A percentile compares a stretch with the other conserved stretches of the same genome.
Evolutionary conservation across 306 rosid genomes (phyloP).

Genomic region (Casuarina equisetifolia): DNA sequence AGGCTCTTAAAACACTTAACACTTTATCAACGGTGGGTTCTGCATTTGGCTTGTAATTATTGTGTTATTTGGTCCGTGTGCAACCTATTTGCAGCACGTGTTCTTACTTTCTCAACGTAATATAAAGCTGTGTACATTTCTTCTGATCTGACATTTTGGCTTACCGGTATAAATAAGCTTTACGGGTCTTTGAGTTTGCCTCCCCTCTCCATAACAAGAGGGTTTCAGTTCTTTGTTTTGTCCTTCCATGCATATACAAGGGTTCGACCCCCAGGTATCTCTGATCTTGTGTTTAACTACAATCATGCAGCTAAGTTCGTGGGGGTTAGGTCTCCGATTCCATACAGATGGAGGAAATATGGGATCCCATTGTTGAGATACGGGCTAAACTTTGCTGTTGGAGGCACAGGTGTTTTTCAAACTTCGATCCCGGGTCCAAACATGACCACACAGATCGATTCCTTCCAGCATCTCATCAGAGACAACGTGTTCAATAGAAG

Average conservation of each 20-base stretch:
- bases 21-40: no score
- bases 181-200: no score
- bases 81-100: no score
- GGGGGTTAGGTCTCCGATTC: constrained; percentile 1
- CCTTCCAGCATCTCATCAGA: constrained; percentile 20
- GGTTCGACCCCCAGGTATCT: neutral
- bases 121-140: no score
- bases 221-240: no score
- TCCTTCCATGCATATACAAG: no score
- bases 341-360: neutral
- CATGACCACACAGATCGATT: constrained; percentile 52
- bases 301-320: neutral
- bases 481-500: neutral
- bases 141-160: no score
- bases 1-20: no score
- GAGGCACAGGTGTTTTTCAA: constrained; percentile 54
- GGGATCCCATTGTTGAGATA: constrained; percentile 5
- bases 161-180: no score
- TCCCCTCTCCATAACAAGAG: neutral
- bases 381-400: constrained; percentile 57
- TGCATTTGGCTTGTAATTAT: no score
- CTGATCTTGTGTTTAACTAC: neutral
- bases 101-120: no score
- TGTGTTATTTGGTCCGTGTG: no score
- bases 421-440: constrained; percentile 36